Conservation (phyloP, 2,329 filamentous ascomycete species). For the Aspergillus hortae region DNA sequence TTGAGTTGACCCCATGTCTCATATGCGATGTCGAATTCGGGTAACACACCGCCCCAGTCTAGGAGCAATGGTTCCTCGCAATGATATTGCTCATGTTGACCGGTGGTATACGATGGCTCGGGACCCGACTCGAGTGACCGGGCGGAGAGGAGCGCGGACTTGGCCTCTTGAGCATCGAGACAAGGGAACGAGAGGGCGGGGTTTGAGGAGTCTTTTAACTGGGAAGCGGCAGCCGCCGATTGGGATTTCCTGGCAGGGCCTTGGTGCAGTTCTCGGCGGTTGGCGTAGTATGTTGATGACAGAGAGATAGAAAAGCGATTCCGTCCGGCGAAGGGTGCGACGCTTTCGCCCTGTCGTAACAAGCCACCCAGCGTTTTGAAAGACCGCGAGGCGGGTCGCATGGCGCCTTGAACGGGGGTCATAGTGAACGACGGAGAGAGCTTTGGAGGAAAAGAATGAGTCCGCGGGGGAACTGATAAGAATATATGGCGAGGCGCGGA, state of each 20-base stretch:
- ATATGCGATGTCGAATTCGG: constrained; percentile 85
- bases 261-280: constrained; percentile 18
- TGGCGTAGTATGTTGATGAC: not conserved
- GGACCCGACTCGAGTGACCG: constrained; percentile 71
- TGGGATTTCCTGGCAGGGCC: constrained; percentile 16
- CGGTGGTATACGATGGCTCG: constrained; percentile 90
- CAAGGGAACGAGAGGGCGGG: constrained; percentile 87
- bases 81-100: constrained; percentile 74
- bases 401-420: constrained; percentile 14
- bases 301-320: constrained; percentile 7
- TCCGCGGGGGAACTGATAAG: too few relatives aligned
- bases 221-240: constrained; percentile 18
- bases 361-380: constrained; percentile 6
- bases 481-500: too few relatives aligned
- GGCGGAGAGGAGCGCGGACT: constrained; percentile 69
- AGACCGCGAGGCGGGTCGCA: constrained; percentile 13
- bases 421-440: constrained; percentile 7
- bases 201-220: constrained; percentile 56
- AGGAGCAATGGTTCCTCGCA: constrained; percentile 72
- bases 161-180: constrained; percentile 76
- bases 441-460: not conserved
- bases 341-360: constrained; percentile 8
- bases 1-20: constrained; percentile 72
- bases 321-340: constrained; percentile 4
- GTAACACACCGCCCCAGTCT: constrained; percentile 92